These are phyloP conservation scores for Solanum appendiculatum DNA, from an alignment of 257 asterid genomes.

Conservation along the genomic window DNA sequence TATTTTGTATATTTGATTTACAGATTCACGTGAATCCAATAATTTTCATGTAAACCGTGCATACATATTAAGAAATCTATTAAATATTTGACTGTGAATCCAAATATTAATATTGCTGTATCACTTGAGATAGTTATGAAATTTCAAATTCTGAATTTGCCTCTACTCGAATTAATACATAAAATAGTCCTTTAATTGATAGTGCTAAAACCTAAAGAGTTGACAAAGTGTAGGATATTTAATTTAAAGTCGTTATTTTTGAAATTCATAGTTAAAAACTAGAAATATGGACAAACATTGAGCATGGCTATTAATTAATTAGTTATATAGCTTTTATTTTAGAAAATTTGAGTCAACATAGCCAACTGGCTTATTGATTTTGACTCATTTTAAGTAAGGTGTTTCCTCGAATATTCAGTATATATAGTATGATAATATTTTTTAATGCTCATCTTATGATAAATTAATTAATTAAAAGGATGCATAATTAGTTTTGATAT, in stretches of 20 bases:
- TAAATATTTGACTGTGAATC: not conserved
- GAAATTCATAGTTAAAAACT: not conserved
- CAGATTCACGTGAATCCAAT: not conserved
- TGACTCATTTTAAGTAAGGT: not conserved
- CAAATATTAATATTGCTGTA: not conserved
- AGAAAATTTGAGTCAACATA: not conserved
- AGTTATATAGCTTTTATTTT: not conserved
- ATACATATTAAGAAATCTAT: not conserved
- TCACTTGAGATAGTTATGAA: not conserved
- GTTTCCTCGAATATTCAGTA: not conserved
- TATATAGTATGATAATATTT: not conserved
- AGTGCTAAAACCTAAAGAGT: not conserved
- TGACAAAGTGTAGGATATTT: not conserved
- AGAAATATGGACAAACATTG: not conserved
- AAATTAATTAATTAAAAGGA: not conserved
- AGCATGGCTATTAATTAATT: not conserved
- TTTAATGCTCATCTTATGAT: not conserved
- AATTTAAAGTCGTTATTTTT: not conserved
- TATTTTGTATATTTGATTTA: not conserved
- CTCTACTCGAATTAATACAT: not conserved
- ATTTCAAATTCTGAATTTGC: not conserved
- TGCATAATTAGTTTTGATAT: not conserved
- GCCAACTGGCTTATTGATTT: slow-evolving; percentile 3
- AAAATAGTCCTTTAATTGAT: not conserved
- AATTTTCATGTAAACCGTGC: not conserved